Base-by-base conservation (phyloP, 2,329 filamentous ascomycete genomes). In the Arthrobotrys entomopaga region DNA sequence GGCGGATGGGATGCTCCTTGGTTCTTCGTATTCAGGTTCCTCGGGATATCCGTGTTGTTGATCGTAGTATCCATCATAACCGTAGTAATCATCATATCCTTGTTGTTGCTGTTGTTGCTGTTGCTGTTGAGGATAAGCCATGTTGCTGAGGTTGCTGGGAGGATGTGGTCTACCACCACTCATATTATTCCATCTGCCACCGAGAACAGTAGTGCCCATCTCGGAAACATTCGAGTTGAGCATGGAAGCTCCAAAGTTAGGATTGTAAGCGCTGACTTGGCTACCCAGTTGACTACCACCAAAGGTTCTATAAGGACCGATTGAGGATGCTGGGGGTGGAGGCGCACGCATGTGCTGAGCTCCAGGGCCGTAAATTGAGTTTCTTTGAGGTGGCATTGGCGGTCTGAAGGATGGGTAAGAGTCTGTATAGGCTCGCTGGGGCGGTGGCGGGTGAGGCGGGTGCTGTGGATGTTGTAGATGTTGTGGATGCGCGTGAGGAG, bases 31-130 rank as follows among this genome's bases (percentile, higher is more conserved):
- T 43, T 73, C 69, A 11, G 54, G 61, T 63, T 73, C 69, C n/a
- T 66, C 69, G 26, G 61, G 69, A 22, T 49, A 42, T 15, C 56
- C 57, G 26, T 34, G 52, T 19, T 66, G 52, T 29, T 64, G 69
- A 20, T 73, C 69, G 49, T 73, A 65, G 26, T 73, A 73, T 49
- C 67, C 67, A 34, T 72, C 67, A 24, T 73, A 73, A 15, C 69
- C 29, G 24, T 66, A 65, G 19, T 73, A 73, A 11, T 73, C 61
- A 7, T 73, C 69, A n/a, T 58, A 24, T n/a, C 61, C 65, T 20
- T 56, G 61, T n/a, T 48, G 60, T n/a, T n/a, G n/a, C n/a, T n/a
- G n/a, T n/a, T n/a, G n/a, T n/a, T n/a, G n/a, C n/a, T n/a, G n/a
- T n/a, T n/a, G n/a, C n/a, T n/a, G 29, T 50, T 66, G 54, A 26